phyloP scores from a whole-genome alignment of 2,329 filamentous ascomycete genomes.

The Myriangium duriaei region DNA sequence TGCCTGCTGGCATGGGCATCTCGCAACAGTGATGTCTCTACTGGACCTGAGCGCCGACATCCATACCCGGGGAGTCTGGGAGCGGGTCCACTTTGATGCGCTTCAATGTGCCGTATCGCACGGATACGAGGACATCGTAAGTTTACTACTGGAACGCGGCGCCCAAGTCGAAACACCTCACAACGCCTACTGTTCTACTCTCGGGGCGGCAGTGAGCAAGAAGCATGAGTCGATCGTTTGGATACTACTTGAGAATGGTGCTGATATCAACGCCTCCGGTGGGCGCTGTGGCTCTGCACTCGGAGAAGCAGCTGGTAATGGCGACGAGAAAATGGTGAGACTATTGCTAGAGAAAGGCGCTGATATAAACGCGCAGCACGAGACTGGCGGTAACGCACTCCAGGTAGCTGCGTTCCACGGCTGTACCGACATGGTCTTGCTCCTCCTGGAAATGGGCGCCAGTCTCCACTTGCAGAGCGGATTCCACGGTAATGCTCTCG shows the following conservation, averaged over 20 bases:
- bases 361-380: conserved; percentile 11
- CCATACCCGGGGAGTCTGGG: no score
- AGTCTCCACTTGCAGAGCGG: conserved; percentile 15
- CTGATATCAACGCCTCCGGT: conserved; percentile 11
- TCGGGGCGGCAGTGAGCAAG: conserved; percentile 1
- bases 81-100: no score
- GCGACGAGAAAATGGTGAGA: conserved; percentile 11
- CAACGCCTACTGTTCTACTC: conserved; percentile 3
- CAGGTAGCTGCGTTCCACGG: conserved; percentile 1
- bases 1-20: no score
- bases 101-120: no score
- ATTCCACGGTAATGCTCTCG: conserved; percentile 11
- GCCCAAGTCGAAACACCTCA: conserved; percentile 11
- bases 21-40: no score
- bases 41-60: no score
- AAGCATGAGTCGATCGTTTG: conserved; percentile 11
- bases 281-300: conserved; percentile 7
- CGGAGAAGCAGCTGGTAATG: conserved; percentile 1
- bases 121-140: conserved; percentile 11
- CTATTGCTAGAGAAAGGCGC: conserved; percentile 13
- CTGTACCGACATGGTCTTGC: conserved; percentile 11
- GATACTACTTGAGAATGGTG: conserved; percentile 13
- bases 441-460: conserved; percentile 15
- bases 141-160: conserved; percentile 13
- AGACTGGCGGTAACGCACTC: conserved; percentile 6